Percentiles rank a stretch among this genome's conserved stretches.
phyloP scores from a whole-genome alignment of 192 early-diverging fungal genomes.

The Linnemannia schmuckeri region DNA sequence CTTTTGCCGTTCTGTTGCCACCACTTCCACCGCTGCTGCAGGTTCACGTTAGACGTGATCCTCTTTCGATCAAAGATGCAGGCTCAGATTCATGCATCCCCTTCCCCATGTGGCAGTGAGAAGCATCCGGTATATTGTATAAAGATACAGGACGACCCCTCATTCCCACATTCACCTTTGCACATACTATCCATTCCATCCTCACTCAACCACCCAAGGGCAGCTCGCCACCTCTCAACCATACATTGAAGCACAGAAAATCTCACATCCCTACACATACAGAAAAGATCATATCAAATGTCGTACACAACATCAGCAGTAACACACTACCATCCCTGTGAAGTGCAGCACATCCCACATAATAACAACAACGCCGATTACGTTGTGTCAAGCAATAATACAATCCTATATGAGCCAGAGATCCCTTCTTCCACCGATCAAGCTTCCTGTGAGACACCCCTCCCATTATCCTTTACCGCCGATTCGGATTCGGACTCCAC shows the following conservation, averaged over 20 bases:
- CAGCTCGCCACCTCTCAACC: no score
- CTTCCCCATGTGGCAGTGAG: no score
- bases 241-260: not conserved
- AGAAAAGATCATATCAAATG: not conserved
- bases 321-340: not conserved
- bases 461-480: not conserved
- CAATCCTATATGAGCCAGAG: not conserved
- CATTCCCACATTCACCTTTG: no score
- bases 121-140: not conserved
- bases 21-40: not conserved
- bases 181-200: no score
- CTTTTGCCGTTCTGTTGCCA: constrained; percentile 5
- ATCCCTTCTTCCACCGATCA: not conserved
- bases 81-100: not conserved
- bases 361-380: not conserved
- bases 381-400: not conserved
- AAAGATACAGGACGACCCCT: no score
- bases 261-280: not conserved
- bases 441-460: not conserved
- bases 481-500: not conserved
- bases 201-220: no score
- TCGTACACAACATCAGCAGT: not conserved
- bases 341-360: not conserved
- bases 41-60: not conserved
- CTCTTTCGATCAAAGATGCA: not conserved